These are phyloP conservation scores for Trametes coccinea DNA, from an alignment of 768 basidiomycete genomes.

Conservation along the genomic window DNA sequence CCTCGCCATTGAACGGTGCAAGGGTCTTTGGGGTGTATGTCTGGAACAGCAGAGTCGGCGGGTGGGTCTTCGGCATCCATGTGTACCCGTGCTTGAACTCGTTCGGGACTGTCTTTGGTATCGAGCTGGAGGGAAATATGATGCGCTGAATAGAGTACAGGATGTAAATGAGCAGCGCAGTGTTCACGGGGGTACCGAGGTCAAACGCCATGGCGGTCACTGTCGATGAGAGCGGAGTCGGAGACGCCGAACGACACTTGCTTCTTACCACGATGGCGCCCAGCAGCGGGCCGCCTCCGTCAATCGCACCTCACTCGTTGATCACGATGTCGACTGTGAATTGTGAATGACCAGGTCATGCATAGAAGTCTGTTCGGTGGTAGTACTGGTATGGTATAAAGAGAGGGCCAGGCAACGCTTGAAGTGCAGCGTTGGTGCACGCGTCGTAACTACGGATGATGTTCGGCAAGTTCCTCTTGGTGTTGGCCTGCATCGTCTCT, in stretches of 20 bases:
- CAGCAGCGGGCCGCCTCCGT: slow-evolving; percentile 1
- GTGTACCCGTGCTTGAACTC: slow-evolving; percentile 86
- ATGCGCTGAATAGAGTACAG: slow-evolving; percentile 75
- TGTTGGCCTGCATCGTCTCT: not conserved
- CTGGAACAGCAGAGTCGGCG: slow-evolving; percentile 74
- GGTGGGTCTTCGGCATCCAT: slow-evolving; percentile 87
- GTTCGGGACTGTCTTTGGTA: slow-evolving; percentile 51
- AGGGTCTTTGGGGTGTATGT: slow-evolving; percentile 81
- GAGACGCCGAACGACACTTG: not conserved
- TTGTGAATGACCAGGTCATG: slow-evolving; percentile 15
- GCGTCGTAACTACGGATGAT: not conserved
- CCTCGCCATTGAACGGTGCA: slow-evolving; percentile 60
- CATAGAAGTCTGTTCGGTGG: not conserved
- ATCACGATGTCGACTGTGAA: slow-evolving; percentile 9
- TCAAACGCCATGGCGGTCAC: slow-evolving; percentile 39
- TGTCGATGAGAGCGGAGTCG: not conserved
- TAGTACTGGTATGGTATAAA: no score
- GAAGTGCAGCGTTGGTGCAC: not conserved
- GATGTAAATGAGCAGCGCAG: slow-evolving; percentile 75
- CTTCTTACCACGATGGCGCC: not conserved
- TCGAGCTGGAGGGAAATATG: slow-evolving; percentile 64
- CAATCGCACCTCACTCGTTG: slow-evolving; percentile 2
- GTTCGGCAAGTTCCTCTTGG: not conserved
- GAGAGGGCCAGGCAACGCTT: no score
- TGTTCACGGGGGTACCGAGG: slow-evolving; percentile 74